A percentile compares a stretch with the other conserved stretches of the same genome.
Conservation (phyloP, 1,284 basidiomycete species). For the Apiotrichum gamsii region DNA sequence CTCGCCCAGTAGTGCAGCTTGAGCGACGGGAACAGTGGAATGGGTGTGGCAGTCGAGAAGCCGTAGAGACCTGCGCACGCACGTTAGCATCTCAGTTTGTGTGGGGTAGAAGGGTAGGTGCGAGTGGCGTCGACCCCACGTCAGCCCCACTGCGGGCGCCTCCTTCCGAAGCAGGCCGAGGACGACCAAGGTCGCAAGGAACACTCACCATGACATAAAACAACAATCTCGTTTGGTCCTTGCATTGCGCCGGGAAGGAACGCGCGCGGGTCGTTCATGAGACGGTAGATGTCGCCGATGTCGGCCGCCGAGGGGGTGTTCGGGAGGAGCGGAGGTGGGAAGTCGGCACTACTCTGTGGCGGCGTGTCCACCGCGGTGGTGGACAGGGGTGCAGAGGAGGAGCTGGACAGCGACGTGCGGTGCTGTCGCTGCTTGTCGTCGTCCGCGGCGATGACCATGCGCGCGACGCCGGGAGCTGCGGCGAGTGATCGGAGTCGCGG, state of each 20-base stretch:
- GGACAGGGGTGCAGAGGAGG: background rate
- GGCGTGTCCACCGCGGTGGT: too few relatives aligned
- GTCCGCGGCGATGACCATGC: background rate
- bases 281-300: slow-evolving; percentile 56
- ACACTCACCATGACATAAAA: slow-evolving; percentile 82
- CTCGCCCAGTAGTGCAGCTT: slow-evolving; percentile 94
- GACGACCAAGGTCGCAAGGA: background rate
- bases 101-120: background rate
- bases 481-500: slow-evolving; percentile 2
- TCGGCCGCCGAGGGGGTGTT: background rate
- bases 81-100: background rate
- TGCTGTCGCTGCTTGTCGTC: too few relatives aligned
- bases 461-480: background rate
- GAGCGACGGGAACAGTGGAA: slow-evolving; percentile 57
- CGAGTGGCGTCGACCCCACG: background rate
- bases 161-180: too few relatives aligned
- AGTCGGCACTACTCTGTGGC: too few relatives aligned
- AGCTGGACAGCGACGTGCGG: background rate
- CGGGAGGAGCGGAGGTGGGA: too few relatives aligned
- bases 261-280: slow-evolving; percentile 66
- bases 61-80: slow-evolving; percentile 72
- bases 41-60: slow-evolving; percentile 73
- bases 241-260: slow-evolving; percentile 60
- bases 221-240: slow-evolving; percentile 79
- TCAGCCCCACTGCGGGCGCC: background rate